Conservation (phyloP, 2,329 filamentous ascomycete species). For the Ophiocordyceps camponoti-leonardi region DNA sequence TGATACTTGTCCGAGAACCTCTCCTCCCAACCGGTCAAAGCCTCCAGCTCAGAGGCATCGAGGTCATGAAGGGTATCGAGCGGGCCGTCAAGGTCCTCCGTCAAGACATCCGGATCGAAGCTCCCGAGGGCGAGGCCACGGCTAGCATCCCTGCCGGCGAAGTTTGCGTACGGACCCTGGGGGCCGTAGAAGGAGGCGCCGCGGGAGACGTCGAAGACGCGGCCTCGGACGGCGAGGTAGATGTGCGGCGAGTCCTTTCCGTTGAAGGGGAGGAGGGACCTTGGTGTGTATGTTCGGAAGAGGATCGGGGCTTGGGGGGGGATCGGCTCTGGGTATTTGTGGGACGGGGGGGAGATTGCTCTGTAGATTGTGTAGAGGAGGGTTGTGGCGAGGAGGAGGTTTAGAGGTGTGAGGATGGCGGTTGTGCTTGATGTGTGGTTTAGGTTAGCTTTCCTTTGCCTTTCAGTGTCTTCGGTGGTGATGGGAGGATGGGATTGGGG, state of each 20-base stretch:
- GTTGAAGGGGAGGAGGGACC: conserved; percentile 71
- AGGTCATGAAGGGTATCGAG: conserved; percentile 62
- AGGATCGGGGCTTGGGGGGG: conserved; percentile 37
- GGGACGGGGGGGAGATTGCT: conserved; percentile 18
- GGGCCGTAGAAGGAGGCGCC: conserved; percentile 94
- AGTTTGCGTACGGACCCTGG: conserved; percentile 88
- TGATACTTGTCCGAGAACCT: conserved; percentile 87
- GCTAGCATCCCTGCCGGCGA: conserved; percentile 81
- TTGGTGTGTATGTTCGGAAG: conserved; percentile 57
- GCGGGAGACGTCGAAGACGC: conserved; percentile 75
- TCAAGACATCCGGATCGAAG: conserved; percentile 92
- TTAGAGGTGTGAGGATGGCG: conserved; percentile 41
- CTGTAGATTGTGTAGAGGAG: conserved; percentile 41
- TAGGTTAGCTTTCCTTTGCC: conserved; percentile 10
- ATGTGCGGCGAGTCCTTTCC: conserved; percentile 58
- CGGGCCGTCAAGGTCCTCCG: conserved; percentile 70
- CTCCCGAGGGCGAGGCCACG: conserved; percentile 77
- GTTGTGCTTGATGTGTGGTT: conserved; percentile 11
- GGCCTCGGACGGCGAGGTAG: conserved; percentile 79
- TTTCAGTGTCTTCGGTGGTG: too few species aligned
- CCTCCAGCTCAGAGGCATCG: conserved; percentile 60
- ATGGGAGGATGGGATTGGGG: too few species aligned
- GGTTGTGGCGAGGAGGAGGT: conserved; percentile 38
- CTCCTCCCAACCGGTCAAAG: conserved; percentile 81
- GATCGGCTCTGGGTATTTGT: conserved; percentile 30